These are phyloP conservation scores for Cladosporium colombiae DNA, from an alignment of 2,329 filamentous ascomycete species.

Conservation along the genomic window DNA sequence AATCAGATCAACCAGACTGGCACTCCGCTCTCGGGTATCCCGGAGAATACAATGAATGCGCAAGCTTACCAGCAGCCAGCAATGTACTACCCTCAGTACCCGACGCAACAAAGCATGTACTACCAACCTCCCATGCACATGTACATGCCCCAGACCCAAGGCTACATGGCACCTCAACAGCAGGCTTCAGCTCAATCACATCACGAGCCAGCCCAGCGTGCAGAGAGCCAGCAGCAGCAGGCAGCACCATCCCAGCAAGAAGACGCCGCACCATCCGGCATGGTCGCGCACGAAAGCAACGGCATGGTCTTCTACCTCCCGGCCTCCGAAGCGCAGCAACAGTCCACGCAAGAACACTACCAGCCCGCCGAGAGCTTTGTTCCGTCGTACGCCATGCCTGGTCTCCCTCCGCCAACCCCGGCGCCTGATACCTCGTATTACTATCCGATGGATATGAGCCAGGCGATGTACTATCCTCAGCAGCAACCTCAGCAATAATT, in stretches of 20 bases:
- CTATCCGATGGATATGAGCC: conserved; percentile 25
- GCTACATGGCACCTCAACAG: conserved; percentile 33
- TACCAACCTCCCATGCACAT: conserved; percentile 54
- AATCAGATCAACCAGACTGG: conserved; percentile 71
- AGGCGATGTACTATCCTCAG: conserved; percentile 26
- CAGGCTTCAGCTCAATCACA: conserved; percentile 30
- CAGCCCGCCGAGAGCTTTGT: conserved; percentile 39
- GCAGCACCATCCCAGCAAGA: not conserved
- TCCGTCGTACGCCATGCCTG: conserved; percentile 37
- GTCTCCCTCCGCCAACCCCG: conserved; percentile 33
- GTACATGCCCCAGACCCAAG: conserved; percentile 33
- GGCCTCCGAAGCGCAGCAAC: conserved; percentile 33
- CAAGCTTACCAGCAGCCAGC: conserved; percentile 75
- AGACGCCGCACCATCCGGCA: conserved; percentile 47
- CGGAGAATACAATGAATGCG: conserved; percentile 87
- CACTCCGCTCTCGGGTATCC: conserved; percentile 87
- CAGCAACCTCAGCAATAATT: conserved; percentile 24
- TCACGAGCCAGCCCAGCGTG: not conserved
- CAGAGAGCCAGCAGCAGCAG: conserved; percentile 32
- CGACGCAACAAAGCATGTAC: conserved; percentile 64
- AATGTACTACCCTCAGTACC: conserved; percentile 63
- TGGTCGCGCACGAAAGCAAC: conserved; percentile 82
- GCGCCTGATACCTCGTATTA: conserved; percentile 29
- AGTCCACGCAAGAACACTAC: conserved; percentile 30
- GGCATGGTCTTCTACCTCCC: conserved; percentile 89